Conservation (phyloP, 2,329 filamentous ascomycete genomes). For the Fusarium torulosum region DNA sequence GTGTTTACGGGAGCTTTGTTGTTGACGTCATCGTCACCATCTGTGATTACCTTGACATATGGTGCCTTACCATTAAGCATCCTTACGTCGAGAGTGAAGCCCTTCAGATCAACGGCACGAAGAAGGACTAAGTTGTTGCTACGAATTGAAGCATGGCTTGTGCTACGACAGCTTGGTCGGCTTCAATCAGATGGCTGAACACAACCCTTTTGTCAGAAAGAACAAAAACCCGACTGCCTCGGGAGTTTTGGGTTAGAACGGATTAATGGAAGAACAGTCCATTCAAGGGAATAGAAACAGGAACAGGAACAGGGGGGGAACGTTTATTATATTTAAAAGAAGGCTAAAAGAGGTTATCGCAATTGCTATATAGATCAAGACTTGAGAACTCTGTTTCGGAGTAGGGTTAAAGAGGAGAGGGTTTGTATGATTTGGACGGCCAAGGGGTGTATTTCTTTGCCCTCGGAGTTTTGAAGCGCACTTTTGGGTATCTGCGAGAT, state of each 20-base stretch:
- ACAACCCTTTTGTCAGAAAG: not conserved
- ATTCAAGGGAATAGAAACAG: not conserved
- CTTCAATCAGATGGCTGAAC: not conserved
- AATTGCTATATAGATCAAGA: conserved; percentile 23
- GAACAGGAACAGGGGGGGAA: not conserved
- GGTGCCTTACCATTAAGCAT: conserved; percentile 98
- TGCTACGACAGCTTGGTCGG: not conserved
- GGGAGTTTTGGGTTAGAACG: not conserved
- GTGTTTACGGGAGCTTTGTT: conserved; percentile 97
- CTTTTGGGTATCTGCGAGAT: conserved; percentile 3
- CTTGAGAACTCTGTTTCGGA: conserved; percentile 7
- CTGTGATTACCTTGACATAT: conserved; percentile 98
- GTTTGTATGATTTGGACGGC: conserved; percentile 32
- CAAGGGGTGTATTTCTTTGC: conserved; percentile 22
- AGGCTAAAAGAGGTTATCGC: not conserved
- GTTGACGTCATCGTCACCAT: conserved; percentile 98
- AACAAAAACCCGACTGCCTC: not conserved
- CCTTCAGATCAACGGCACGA: conserved; percentile 48
- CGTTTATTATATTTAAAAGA: conserved; percentile 22
- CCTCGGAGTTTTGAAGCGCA: conserved; percentile 33
- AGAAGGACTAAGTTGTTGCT: conserved; percentile 54
- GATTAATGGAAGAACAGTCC: conserved; percentile 3
- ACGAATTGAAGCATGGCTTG: not conserved
- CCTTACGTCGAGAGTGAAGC: conserved; percentile 63
- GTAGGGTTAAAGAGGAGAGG: conserved; percentile 9